phyloP scores from a whole-genome alignment of 495 filamentous ascomycete genomes.

The Aspergillus ostianus region DNA sequence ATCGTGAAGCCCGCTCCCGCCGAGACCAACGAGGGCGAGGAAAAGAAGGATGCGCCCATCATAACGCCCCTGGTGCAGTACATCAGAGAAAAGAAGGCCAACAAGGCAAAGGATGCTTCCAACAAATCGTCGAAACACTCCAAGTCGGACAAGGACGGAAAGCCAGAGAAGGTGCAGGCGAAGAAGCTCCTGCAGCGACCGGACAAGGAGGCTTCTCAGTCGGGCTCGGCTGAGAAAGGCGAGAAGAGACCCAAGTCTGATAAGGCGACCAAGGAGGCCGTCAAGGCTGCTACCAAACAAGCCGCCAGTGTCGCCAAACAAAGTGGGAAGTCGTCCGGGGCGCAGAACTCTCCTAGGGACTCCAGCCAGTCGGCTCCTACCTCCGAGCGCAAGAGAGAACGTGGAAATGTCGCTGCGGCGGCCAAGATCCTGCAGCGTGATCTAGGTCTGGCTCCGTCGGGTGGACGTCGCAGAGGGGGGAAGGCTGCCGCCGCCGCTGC shows the following conservation, averaged over 20 bases:
- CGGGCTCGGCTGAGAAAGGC: conserved; percentile 44
- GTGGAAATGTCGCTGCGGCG: conserved; percentile 71
- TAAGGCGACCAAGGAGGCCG: conserved; percentile 67
- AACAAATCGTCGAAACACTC: conserved; percentile 57
- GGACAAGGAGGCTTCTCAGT: conserved; percentile 43
- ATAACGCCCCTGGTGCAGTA: conserved; percentile 90
- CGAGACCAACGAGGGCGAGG: conserved; percentile 52
- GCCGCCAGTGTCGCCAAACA: conserved; percentile 29
- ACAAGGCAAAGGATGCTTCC: conserved; percentile 70
- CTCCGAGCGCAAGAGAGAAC: conserved; percentile 56
- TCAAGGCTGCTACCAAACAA: conserved; percentile 77
- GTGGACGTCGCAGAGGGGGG: conserved; percentile 46
- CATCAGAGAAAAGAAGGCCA: conserved; percentile 85
- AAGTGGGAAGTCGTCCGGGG: conserved; percentile 18
- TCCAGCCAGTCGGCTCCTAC: conserved; percentile 27
- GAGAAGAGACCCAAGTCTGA: conserved; percentile 57
- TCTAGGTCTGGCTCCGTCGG: conserved; percentile 70
- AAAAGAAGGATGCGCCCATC: conserved; percentile 64
- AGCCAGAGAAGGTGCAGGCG: conserved; percentile 53
- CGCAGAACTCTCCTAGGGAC: conserved; percentile 35
- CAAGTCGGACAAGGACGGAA: conserved; percentile 58
- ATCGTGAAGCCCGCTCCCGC: conserved; percentile 52
- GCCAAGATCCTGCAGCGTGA: conserved; percentile 88
- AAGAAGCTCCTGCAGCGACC: conserved; percentile 46
- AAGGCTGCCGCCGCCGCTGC: conserved; percentile 33